Evolutionary conservation across 2,329 filamentous ascomycete species (phyloP), one percentile per base, ranked within the genome.

Genomic region (Coleophoma crateriformis): DNA sequence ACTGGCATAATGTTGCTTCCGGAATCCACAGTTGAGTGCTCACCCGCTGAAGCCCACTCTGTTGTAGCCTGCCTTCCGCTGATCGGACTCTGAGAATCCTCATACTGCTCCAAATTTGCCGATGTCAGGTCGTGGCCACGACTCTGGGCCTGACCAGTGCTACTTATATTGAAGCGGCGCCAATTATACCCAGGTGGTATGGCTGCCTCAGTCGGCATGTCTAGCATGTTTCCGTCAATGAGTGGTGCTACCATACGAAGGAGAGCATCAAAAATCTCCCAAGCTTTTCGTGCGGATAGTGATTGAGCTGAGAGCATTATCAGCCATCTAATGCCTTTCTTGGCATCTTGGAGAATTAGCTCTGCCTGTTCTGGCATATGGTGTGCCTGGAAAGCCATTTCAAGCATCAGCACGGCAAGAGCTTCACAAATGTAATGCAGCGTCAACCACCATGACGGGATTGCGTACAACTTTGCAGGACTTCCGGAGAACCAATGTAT

Each of bases 361-460:
- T 44, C 50, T 19, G 51, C 41, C 47, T 62, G 54, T 3, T 40
- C 27, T 1, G 58, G 57, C 7, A 58, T 47, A 43, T 62, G 59
- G 45, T 57, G 51, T n/a, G 52, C 50, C 45, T 53, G 46, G 42
- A 58, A 61, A 5, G 57, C 57, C 40, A 61, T 49, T 45, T 62
- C 60, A 4, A 62, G 54, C 48, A 58, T 53, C 1, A 62, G 45
- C 1, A 62, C 53, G 1, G 59, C 56, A 4, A 61, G 49, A 4
- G 59, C 60, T 50, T 62, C 54, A 49, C 55, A 60, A 15, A 62
- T 33, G 37, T 58, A 60, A 39, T 62, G 58, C 7, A 62, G 41
- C 0, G 52, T 61, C 20, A 52, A 52, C 59, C 58, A 61, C 54
- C 55, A 62, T 1, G 56, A 52, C 1, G 46, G 33, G 17, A 61